phyloP scores from a whole-genome alignment of 208 protist genomes.

The Trypanosoma scelopori region DNA sequence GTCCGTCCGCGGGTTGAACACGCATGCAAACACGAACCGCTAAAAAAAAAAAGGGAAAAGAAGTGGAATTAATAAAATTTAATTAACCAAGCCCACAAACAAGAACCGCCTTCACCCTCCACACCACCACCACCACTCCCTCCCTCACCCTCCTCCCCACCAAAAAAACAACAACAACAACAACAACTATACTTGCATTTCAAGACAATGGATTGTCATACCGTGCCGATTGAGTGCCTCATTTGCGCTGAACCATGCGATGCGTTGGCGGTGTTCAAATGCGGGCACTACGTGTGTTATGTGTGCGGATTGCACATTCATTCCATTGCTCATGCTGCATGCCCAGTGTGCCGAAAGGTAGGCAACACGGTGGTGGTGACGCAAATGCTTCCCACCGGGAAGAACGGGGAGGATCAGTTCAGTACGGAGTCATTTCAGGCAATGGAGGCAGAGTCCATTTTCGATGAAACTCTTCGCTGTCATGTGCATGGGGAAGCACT shows the following conservation, averaged over 20 bases:
- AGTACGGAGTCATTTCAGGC: constrained; percentile 45
- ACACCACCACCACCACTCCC: too few species aligned
- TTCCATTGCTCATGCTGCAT: constrained; percentile 42
- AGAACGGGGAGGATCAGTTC: constrained; percentile 55
- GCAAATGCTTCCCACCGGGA: constrained; percentile 29
- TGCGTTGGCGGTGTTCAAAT: constrained; percentile 73
- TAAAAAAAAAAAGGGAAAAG: background rate
- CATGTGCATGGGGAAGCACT: constrained; percentile 51
- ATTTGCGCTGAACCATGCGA: constrained; percentile 73
- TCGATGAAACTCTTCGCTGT: constrained; percentile 51
- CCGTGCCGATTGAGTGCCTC: constrained; percentile 68
- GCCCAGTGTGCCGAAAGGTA: constrained; percentile 71
- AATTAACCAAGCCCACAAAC: constrained; percentile 1
- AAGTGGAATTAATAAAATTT: background rate
- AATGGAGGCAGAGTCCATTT: constrained; percentile 32
- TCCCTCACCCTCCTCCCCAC: too few species aligned
- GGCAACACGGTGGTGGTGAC: constrained; percentile 54
- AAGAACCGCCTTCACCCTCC: too few species aligned
- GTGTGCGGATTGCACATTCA: constrained; percentile 84
- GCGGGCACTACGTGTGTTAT: constrained; percentile 85
- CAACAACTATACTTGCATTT: too few species aligned
- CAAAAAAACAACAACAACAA: too few species aligned
- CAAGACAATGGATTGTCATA: background rate
- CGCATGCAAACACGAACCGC: too few species aligned
- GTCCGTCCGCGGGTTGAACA: too few species aligned